These are phyloP conservation scores for Mrakia blollopis DNA, from an alignment of 768 basidiomycete genomes.

Conservation along the genomic window DNA sequence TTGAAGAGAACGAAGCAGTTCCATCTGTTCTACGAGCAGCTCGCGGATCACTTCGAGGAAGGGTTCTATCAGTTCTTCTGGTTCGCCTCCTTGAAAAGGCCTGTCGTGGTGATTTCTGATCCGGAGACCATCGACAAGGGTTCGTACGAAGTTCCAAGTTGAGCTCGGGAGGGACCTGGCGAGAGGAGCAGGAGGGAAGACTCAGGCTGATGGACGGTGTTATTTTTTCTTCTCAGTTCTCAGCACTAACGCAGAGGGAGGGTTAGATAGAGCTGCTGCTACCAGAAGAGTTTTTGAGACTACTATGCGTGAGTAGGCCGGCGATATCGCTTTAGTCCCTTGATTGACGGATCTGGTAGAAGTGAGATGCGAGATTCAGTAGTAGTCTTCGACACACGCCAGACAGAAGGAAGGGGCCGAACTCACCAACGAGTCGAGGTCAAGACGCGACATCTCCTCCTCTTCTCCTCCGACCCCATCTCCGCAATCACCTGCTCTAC, in stretches of 20 bases:
- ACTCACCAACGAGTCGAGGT: too few species aligned
- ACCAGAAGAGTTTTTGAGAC: neutral
- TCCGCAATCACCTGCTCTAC: too few species aligned
- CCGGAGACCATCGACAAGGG: neutral
- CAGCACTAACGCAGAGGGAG: neutral
- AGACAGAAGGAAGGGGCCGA: too few species aligned
- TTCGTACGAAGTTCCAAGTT: too few species aligned
- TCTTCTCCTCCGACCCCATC: too few species aligned
- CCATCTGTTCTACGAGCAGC: neutral
- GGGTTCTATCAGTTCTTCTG: neutral
- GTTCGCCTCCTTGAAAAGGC: neutral
- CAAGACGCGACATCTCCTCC: too few species aligned
- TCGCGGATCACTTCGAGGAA: neutral
- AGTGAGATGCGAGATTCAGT: too few species aligned
- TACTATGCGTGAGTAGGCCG: neutral
- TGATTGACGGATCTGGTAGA: too few species aligned
- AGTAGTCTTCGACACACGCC: too few species aligned
- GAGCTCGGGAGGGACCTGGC: neutral
- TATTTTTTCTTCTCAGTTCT: neutral
- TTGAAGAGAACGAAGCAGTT: neutral
- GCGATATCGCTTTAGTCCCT: too few species aligned
- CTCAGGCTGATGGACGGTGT: neutral
- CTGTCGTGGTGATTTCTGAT: neutral
- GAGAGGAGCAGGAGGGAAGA: neutral
- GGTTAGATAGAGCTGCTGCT: neutral